Conservation (phyloP, 1,284 basidiomycete species). For the Trametes sp. region DNA sequence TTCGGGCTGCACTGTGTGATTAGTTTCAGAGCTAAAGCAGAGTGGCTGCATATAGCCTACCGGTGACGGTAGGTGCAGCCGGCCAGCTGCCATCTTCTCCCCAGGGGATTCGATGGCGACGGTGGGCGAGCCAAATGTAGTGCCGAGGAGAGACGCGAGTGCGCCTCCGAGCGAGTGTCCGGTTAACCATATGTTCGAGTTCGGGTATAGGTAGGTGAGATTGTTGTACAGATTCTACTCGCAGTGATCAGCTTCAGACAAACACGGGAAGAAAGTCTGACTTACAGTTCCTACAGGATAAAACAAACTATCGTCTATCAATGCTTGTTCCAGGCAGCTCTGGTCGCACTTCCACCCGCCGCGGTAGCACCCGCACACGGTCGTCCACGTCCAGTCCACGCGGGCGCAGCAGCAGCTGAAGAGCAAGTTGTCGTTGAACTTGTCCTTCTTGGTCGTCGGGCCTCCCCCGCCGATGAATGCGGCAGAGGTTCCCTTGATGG, state of each 20-base stretch:
- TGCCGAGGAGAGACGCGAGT: conserved; percentile 85
- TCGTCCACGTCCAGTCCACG: conserved; percentile 94
- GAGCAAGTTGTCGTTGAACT: conserved; percentile 94
- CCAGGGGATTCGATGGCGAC: conserved; percentile 94
- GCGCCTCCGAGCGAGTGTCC: conserved; percentile 92
- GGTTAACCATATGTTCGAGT: conserved; percentile 91
- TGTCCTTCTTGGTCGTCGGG: conserved; percentile 91
- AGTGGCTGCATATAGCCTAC: conserved; percentile 48
- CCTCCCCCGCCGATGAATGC: conserved; percentile 83
- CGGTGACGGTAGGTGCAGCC: conserved; percentile 89
- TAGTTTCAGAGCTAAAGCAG: background rate
- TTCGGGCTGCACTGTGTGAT: conserved; percentile 57
- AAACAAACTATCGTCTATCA: conserved; percentile 89
- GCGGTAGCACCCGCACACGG: conserved; percentile 93
- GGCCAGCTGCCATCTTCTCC: conserved; percentile 83
- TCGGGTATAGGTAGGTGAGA: conserved; percentile 92
- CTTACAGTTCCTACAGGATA: conserved; percentile 85
- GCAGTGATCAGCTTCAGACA: background rate
- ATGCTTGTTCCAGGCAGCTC: conserved; percentile 81
- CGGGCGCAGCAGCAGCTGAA: conserved; percentile 98
- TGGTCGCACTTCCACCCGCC: conserved; percentile 87
- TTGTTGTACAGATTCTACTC: conserved; percentile 91
- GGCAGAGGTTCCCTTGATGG: conserved; percentile 95
- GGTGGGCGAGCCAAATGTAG: conserved; percentile 92
- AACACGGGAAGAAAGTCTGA: conserved; percentile 14